phyloP scores from a whole-genome alignment of 768 basidiomycete species.

The Russula compacta region DNA sequence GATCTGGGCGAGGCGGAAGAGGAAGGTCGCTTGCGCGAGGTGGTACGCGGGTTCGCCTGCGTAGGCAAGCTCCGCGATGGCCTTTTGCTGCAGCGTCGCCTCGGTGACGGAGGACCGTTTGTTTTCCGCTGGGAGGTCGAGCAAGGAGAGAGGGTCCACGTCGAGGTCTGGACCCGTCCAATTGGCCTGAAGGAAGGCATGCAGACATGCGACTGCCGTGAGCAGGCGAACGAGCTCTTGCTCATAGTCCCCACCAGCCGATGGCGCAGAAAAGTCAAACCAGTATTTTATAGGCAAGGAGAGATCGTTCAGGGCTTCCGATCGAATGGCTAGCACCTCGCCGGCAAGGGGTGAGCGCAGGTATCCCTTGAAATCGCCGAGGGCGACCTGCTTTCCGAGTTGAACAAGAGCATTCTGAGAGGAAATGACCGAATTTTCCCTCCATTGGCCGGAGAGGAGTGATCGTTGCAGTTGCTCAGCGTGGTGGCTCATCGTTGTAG shows the following conservation, averaged over 20 bases:
- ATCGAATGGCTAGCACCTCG: slow-evolving; percentile 28
- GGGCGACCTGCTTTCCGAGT: slow-evolving; percentile 47
- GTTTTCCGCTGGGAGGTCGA: slow-evolving; percentile 28
- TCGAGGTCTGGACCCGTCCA: slow-evolving; percentile 92
- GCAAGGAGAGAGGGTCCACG: slow-evolving; percentile 36
- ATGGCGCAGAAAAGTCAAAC: slow-evolving; percentile 26
- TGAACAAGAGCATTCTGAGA: slow-evolving; percentile 30
- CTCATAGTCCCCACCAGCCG: slow-evolving; percentile 30
- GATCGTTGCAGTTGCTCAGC: slow-evolving; percentile 39
- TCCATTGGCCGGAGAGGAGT: slow-evolving; percentile 45
- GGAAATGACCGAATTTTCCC: slow-evolving; percentile 19
- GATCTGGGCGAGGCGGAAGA: slow-evolving; percentile 69
- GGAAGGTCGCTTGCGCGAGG: slow-evolving; percentile 56
- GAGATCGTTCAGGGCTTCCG: slow-evolving; percentile 25
- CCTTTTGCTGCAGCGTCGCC: slow-evolving; percentile 49
- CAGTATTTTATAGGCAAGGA: slow-evolving; percentile 31
- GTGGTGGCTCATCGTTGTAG: slow-evolving; percentile 9
- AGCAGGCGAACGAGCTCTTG: slow-evolving; percentile 51
- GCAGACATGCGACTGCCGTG: slow-evolving; percentile 70
- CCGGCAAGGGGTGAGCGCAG: slow-evolving; percentile 32
- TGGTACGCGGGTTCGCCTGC: slow-evolving; percentile 96
- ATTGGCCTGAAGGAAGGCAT: slow-evolving; percentile 87
- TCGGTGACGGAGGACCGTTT: slow-evolving; percentile 26
- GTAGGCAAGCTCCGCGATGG: slow-evolving; percentile 68
- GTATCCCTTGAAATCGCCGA: slow-evolving; percentile 49